phyloP scores from a whole-genome alignment of 352 stramenopile genomes.

The Globisporangium takayamanum region DNA sequence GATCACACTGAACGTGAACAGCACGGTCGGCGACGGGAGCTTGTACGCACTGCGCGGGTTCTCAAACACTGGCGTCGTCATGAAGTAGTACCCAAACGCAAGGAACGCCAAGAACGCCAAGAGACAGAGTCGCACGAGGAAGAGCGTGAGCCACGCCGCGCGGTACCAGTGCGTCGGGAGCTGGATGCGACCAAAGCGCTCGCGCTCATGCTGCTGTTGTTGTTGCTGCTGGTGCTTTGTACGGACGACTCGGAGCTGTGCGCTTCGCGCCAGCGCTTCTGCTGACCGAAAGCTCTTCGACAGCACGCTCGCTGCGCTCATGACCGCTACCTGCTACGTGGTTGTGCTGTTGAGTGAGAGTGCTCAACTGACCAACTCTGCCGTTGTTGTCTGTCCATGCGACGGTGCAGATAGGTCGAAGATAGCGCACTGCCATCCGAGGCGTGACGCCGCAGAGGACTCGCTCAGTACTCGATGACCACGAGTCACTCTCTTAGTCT shows the following conservation, averaged over 20 bases:
- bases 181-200: background rate
- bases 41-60: background rate
- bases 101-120: background rate
- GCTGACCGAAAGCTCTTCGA: too few relatives aligned
- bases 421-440: too few relatives aligned
- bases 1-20: background rate
- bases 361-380: too few relatives aligned
- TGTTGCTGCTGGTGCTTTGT: background rate
- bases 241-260: background rate
- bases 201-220: background rate
- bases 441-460: too few relatives aligned
- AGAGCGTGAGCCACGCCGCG: background rate
- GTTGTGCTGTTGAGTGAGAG: too few relatives aligned
- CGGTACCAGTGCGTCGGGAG: background rate
- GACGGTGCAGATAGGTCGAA: too few relatives aligned
- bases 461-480: too few relatives aligned
- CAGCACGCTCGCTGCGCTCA: too few relatives aligned
- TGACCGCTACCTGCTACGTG: too few relatives aligned
- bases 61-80: conserved; percentile 1
- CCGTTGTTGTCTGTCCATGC: too few relatives aligned
- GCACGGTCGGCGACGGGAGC: background rate
- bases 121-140: background rate
- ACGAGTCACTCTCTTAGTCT: too few relatives aligned
- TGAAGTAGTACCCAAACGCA: background rate
- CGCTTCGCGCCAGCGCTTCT: background rate